These are phyloP conservation scores for Oryza officinalis DNA, from an alignment of 176 grass and related monocot species.

Conservation along the genomic window DNA sequence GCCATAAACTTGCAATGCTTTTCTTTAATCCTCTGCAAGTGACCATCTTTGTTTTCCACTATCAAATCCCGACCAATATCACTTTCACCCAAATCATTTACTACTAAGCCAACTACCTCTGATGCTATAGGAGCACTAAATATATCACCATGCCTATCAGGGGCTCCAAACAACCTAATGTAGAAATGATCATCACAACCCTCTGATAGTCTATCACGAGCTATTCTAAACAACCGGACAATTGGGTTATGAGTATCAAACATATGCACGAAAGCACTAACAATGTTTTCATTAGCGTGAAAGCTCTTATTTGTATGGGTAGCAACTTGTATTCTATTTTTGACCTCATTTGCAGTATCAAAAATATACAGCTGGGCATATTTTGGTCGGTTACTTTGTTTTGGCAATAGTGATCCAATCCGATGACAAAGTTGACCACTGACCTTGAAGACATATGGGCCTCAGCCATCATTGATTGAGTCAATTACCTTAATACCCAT, in stretches of 20 bases:
- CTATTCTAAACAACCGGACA: background rate
- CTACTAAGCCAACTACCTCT: background rate
- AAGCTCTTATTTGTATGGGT: background rate
- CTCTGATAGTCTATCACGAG: background rate
- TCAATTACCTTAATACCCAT: too few species aligned
- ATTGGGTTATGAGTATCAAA: background rate
- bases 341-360: too few species aligned
- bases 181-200: background rate
- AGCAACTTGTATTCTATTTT: too few species aligned
- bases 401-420: too few species aligned
- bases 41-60: background rate
- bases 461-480: too few species aligned
- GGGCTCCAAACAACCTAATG: background rate
- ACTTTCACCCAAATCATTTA: background rate
- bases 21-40: too few species aligned
- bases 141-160: background rate
- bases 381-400: too few species aligned
- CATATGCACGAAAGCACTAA: background rate
- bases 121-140: background rate
- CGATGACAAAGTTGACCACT: too few species aligned
- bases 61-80: background rate
- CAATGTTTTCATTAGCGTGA: background rate
- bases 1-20: background rate
- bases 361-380: too few species aligned
- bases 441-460: too few species aligned